Evolutionary conservation across 129 eudicot species (phyloP).

Genomic region (Escallonia herrerae): DNA sequence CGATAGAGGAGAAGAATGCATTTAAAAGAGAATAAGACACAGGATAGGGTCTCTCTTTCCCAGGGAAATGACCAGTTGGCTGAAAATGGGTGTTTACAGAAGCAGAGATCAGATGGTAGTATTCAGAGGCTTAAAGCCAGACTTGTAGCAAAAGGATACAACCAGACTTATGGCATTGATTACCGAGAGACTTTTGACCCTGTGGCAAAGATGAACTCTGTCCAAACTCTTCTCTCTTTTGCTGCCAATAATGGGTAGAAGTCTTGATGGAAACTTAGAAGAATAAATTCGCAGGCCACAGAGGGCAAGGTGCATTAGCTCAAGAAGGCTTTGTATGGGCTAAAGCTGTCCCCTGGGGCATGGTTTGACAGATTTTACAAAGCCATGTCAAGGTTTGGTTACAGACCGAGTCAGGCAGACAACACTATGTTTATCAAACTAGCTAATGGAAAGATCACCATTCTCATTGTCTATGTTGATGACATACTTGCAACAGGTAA

Average conservation of each 20-base stretch:
- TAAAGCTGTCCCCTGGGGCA: no score
- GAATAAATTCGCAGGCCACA: neutral
- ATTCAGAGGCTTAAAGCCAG: neutral
- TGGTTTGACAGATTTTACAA: no score
- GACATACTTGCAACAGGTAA: constrained; percentile 3
- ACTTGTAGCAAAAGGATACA: neutral
- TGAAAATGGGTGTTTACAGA: constrained; percentile 9
- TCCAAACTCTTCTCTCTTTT: neutral
- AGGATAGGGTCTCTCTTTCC: neutral
- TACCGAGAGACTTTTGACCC: neutral
- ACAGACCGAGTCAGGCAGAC: no score
- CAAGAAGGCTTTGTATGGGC: neutral
- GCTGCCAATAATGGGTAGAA: neutral
- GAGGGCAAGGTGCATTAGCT: neutral
- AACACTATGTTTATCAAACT: no score
- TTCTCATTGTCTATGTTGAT: neutral
- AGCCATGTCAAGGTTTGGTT: no score
- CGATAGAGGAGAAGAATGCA: no score
- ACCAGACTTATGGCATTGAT: neutral
- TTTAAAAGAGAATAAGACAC: no score
- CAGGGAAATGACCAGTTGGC: neutral
- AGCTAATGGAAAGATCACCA: no score
- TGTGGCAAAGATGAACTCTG: neutral
- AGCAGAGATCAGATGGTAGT: neutral
- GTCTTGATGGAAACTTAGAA: constrained; percentile 1